Percentiles rank a stretch among this genome's conserved stretches.
Conservation (phyloP, 2,329 filamentous ascomycete genomes). For the Paecilomyces formosus region DNA sequence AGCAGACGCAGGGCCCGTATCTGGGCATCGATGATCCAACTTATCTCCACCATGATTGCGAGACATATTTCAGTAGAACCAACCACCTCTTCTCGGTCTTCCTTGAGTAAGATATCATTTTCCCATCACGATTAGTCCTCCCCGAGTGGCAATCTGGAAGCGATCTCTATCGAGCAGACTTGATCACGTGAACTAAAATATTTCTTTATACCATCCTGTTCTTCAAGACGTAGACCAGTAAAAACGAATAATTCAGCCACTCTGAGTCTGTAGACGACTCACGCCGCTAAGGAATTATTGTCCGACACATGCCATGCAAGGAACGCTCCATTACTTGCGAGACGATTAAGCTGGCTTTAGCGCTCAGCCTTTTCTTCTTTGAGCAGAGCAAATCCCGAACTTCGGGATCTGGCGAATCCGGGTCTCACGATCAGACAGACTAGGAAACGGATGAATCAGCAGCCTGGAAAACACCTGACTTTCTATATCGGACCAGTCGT, state of each 20-base stretch:
- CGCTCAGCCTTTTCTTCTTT: constrained; percentile 10
- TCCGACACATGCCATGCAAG: neutral
- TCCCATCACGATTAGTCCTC: too few relatives aligned
- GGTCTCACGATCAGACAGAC: neutral
- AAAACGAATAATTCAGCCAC: too few relatives aligned
- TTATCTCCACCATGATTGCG: neutral
- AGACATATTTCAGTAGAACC: too few relatives aligned
- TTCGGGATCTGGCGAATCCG: constrained; percentile 25
- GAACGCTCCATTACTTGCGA: neutral
- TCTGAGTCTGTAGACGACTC: too few relatives aligned
- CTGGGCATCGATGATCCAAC: neutral
- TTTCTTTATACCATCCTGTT: too few relatives aligned
- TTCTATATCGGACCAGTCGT: constrained; percentile 23
- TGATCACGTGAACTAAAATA: too few relatives aligned
- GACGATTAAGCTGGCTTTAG: constrained; percentile 1
- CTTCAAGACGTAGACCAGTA: too few relatives aligned
- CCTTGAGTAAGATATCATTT: too few relatives aligned
- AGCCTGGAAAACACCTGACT: constrained; percentile 11
- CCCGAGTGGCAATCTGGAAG: too few relatives aligned
- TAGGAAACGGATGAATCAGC: constrained; percentile 22
- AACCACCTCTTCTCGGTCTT: too few relatives aligned
- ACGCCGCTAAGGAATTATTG: too few relatives aligned
- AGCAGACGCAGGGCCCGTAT: neutral
- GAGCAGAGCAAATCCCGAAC: constrained; percentile 25
- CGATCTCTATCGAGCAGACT: too few relatives aligned